A percentile compares a stretch with the other conserved stretches of the same genome.
Conservation (phyloP, 257 asterid genomes). For the Striga asiatica region DNA sequence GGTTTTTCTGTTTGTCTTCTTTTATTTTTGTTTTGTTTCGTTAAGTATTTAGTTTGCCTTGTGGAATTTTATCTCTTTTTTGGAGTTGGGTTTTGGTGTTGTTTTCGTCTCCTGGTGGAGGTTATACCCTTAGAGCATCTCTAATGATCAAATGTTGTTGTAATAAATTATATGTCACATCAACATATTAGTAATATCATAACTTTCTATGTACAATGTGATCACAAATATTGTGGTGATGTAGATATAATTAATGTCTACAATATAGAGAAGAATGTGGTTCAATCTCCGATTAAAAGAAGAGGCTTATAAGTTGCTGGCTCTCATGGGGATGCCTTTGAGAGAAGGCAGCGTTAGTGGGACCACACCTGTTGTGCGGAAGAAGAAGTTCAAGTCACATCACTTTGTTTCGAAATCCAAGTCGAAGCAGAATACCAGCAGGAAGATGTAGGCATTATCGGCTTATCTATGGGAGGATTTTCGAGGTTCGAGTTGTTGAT, state of each 20-base stretch:
- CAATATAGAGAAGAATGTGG: constrained; percentile 53
- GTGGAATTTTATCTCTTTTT: no score
- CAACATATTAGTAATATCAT: no score
- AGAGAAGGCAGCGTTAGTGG: constrained; percentile 53
- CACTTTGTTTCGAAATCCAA: constrained; percentile 84
- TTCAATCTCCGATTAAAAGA: no score
- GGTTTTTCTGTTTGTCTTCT: no score
- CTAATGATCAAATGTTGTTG: no score
- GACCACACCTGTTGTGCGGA: constrained; percentile 24
- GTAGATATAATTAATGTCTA: constrained; percentile 85
- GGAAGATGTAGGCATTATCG: constrained; percentile 23
- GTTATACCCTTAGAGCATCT: no score
- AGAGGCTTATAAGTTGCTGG: constrained; percentile 68
- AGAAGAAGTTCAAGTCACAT: constrained; percentile 87
- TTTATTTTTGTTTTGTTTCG: no score
- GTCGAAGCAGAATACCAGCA: constrained; percentile 44
- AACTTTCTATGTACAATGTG: no score
- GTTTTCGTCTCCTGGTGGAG: no score
- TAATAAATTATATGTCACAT: no score
- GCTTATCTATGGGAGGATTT: background rate
- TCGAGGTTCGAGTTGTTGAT: constrained; percentile 1
- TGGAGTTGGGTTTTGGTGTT: no score
- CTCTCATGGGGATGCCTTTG: constrained; percentile 95
- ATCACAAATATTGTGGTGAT: constrained; percentile 63
- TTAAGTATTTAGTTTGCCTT: no score